phyloP scores from a whole-genome alignment of 1,284 basidiomycete species.

The Fomitopsis pinicola region DNA sequence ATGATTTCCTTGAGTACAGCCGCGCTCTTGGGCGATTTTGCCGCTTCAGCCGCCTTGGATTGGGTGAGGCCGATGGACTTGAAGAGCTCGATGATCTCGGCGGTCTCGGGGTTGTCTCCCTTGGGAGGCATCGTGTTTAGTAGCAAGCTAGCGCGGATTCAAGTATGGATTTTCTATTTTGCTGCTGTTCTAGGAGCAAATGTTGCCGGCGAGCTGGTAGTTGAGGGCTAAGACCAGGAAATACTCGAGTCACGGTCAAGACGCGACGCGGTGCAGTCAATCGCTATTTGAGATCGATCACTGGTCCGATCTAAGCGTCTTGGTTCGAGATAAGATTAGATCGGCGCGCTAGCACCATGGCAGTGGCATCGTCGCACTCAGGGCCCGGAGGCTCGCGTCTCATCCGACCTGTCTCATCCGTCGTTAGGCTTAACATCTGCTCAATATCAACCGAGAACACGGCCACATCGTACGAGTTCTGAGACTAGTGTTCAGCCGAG shows the following conservation, averaged over 20 bases:
- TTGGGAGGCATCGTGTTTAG: constrained; percentile 30
- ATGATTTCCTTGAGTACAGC: constrained; percentile 70
- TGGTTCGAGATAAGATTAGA: constrained; percentile 5
- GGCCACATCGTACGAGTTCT: too few species aligned
- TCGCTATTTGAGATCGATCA: constrained; percentile 1
- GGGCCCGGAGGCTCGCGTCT: not conserved
- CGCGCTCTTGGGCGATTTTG: constrained; percentile 76
- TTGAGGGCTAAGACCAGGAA: not conserved
- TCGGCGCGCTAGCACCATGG: not conserved
- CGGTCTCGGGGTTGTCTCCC: constrained; percentile 27
- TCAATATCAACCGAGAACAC: too few species aligned
- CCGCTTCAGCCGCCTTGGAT: constrained; percentile 80
- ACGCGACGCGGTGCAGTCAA: not conserved
- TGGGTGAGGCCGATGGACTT: constrained; percentile 76
- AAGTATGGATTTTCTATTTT: not conserved
- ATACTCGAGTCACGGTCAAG: not conserved
- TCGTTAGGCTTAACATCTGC: not conserved
- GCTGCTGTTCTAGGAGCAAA: not conserved
- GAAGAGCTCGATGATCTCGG: constrained; percentile 62
- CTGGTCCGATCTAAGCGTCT: not conserved
- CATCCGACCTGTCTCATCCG: not conserved
- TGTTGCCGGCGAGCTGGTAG: not conserved
- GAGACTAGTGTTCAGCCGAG: not conserved
- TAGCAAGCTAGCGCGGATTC: too few species aligned
- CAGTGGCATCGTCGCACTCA: not conserved